Evolutionary conservation across 164 flowering plant genomes (phyloP), one percentile per base, ranked within the genome.

Genomic region (Tetracentron sinense): DNA sequence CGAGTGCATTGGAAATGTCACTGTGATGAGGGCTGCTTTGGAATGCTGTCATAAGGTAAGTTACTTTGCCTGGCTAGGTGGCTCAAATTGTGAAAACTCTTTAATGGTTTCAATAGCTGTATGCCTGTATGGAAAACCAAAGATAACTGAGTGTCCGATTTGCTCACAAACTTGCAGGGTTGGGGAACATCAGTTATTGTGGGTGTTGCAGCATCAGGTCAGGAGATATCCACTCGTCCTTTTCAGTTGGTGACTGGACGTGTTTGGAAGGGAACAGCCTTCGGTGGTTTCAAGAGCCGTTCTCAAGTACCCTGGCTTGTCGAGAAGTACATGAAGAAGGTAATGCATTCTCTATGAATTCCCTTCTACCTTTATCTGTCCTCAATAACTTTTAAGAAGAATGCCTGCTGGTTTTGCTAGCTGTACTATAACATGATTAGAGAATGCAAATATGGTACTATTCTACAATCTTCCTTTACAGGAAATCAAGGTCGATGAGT

Each of bases 231-330:
- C 16, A 95, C 99, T 42, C 90, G 97, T 11, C 99, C 97, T n/a
- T 95, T 95, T 68, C 97, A 91, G 73, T 74, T 95, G 75, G 99
- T 95, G 63, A 95, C 99, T 33, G 99, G 99, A 21, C 97, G 96
- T 73, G 97, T 88, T 42, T 95, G 99, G 99, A 95, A 95, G 72
- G 97, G 97, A 77, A 95, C 99, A 29, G 97, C 97, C 56, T 95
- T 92, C 69, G 99, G 97, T 63, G 99, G 97, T 49, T 95, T 95
- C 76, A 92, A 95, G 85, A 95, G 97, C 78, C 97, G 99, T 35
- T 83, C 97, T 35, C 97, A 92, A 70, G 99, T 95, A 31, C 99
- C 99, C 61, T 88, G 92, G 96, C 97, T 95, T 20, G 99, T 95
- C 1, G 99, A 95, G 10, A 91, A 95, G 82, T 95, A 95, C 80